phyloP scores from a whole-genome alignment of 768 basidiomycete species.

The Xerocomellus amylosporus region DNA sequence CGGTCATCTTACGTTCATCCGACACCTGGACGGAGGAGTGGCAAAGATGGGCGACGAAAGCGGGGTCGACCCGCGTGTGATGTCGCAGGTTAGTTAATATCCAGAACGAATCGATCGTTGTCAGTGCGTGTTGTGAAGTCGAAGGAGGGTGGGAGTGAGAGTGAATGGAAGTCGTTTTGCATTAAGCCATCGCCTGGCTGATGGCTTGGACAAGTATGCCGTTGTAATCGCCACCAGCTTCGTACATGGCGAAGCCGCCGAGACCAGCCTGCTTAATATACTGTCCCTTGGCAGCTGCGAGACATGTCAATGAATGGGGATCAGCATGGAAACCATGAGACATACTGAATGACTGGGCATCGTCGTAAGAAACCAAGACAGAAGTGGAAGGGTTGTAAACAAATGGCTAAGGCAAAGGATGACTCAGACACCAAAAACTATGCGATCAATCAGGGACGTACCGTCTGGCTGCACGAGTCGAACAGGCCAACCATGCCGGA shows the following conservation, averaged over 20 bases:
- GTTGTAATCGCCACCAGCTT: constrained; percentile 42
- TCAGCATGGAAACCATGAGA: background rate
- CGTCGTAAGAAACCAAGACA: constrained; percentile 65
- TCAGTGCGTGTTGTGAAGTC: background rate
- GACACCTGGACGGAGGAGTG: constrained; percentile 15
- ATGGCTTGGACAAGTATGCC: constrained; percentile 37
- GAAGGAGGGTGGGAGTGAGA: constrained; percentile 8
- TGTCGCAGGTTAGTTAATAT: background rate
- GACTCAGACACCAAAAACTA: constrained; percentile 1
- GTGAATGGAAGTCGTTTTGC: constrained; percentile 5
- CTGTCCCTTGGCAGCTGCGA: constrained; percentile 41
- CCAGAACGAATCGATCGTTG: constrained; percentile 25
- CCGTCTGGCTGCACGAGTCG: constrained; percentile 74
- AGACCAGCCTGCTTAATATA: constrained; percentile 37
- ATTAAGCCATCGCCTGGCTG: constrained; percentile 23
- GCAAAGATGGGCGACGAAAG: background rate
- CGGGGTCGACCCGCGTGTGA: constrained; percentile 10
- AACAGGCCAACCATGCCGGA: constrained; percentile 50
- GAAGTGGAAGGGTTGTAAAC: constrained; percentile 56
- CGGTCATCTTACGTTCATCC: constrained; percentile 3
- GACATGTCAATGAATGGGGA: background rate
- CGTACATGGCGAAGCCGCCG: constrained; percentile 45
- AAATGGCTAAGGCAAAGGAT: constrained; percentile 47
- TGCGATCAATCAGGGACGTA: constrained; percentile 31
- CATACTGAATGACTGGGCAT: constrained; percentile 55